Conservation (phyloP, 768 basidiomycete genomes). For the Chlorophyllum brunneum region DNA sequence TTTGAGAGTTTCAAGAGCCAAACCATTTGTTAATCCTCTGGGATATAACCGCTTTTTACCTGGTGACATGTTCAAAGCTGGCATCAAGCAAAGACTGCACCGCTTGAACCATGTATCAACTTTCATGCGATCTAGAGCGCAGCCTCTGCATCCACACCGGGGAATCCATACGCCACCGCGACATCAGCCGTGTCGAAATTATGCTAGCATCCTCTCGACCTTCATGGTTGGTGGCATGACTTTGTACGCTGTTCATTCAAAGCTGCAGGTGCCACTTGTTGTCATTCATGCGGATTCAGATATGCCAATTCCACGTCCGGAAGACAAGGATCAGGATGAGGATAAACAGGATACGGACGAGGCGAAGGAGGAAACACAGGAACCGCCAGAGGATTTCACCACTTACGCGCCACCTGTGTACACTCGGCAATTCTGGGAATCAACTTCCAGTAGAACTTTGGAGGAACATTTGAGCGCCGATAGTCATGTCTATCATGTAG, state of each 20-base stretch:
- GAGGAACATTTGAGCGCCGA: not conserved
- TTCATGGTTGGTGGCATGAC: not conserved
- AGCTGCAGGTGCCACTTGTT: too few relatives aligned
- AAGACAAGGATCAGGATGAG: not conserved
- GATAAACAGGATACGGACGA: not conserved
- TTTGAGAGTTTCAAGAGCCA: too few relatives aligned
- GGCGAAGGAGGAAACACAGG: not conserved
- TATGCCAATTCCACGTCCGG: too few relatives aligned
- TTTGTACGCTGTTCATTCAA: not conserved
- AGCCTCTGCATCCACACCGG: not conserved
- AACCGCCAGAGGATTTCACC: not conserved
- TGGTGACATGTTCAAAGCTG: too few relatives aligned
- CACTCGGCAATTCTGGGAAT: not conserved
- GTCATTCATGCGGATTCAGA: too few relatives aligned
- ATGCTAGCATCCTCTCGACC: not conserved
- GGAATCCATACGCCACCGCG: not conserved
- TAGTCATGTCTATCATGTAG: not conserved
- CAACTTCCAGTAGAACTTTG: not conserved
- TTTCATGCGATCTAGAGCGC: not conserved
- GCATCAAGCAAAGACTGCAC: not conserved
- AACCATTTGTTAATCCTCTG: too few relatives aligned
- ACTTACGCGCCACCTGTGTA: not conserved
- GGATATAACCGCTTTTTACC: too few relatives aligned
- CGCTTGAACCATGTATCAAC: not conserved
- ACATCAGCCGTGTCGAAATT: not conserved